Conservation (phyloP, 768 basidiomycete species). For the Pleurotus citrinopileatus region DNA sequence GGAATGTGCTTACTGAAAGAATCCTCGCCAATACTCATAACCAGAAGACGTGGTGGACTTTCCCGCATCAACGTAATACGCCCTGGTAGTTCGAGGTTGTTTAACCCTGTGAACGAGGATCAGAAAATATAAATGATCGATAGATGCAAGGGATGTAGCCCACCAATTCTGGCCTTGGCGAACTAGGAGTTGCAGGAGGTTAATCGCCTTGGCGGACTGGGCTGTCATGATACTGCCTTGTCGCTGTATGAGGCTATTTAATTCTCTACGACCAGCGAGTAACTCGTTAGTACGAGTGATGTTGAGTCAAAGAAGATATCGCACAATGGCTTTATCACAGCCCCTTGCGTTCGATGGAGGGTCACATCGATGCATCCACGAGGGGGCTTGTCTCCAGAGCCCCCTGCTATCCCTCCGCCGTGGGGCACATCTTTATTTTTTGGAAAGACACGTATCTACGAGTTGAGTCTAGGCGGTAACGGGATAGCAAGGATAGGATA, state of each 20-base stretch:
- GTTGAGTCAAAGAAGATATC: too few relatives aligned
- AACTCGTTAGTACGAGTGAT: neutral
- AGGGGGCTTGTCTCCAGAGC: slow-evolving; percentile 2
- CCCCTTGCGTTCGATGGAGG: slow-evolving; percentile 35
- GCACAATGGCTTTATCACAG: slow-evolving; percentile 33
- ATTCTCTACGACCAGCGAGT: slow-evolving; percentile 6
- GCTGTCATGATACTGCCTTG: slow-evolving; percentile 12
- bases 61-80: slow-evolving; percentile 41
- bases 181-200: slow-evolving; percentile 46
- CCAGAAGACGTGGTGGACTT: slow-evolving; percentile 18
- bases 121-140: neutral
- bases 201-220: slow-evolving; percentile 34
- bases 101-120: slow-evolving; percentile 23
- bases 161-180: slow-evolving; percentile 47
- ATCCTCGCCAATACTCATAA: slow-evolving; percentile 45
- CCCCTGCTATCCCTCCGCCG: too few relatives aligned
- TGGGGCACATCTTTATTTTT: slow-evolving; percentile 17
- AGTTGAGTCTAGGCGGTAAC: neutral
- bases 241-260: slow-evolving; percentile 20
- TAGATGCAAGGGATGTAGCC: neutral
- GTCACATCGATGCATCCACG: slow-evolving; percentile 28
- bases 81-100: slow-evolving; percentile 41
- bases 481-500: slow-evolving; percentile 2
- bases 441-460: slow-evolving; percentile 34
- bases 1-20: slow-evolving; percentile 48